phyloP scores from a whole-genome alignment of 1,284 basidiomycete genomes.

The Cutaneotrichosporon cyanovorans region DNA sequence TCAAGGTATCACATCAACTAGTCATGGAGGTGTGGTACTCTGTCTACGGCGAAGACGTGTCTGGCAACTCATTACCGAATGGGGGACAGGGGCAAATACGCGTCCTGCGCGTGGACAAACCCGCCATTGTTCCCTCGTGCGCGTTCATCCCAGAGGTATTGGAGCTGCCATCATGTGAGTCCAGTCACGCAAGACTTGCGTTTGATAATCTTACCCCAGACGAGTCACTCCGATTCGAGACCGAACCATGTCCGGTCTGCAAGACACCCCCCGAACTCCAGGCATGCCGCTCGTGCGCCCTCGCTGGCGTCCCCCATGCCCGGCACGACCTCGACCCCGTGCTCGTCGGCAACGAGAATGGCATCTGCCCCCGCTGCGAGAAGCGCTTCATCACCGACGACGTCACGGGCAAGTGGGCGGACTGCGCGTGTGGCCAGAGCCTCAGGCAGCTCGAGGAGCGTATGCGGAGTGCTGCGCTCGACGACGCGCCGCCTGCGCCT shows the following conservation, averaged over 20 bases:
- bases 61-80: conserved; percentile 6
- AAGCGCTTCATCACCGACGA: conserved; percentile 19
- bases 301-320: conserved; percentile 19
- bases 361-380: conserved; percentile 25
- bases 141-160: conserved; percentile 17
- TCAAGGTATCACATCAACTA: conserved; percentile 30
- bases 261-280: conserved; percentile 10
- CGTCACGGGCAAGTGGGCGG: conserved; percentile 13
- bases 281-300: conserved; percentile 20
- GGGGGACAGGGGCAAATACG: conserved; percentile 7
- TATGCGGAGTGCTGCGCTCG: conserved; percentile 10
- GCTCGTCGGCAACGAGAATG: conserved; percentile 23
- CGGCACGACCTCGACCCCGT: conserved; percentile 24
- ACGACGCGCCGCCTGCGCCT: neutral
- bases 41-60: conserved; percentile 27
- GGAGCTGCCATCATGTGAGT: conserved; percentile 25
- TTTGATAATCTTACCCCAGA: conserved; percentile 1
- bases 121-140: conserved; percentile 10
- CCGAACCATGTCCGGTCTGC: conserved; percentile 18
- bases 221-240: conserved; percentile 11
- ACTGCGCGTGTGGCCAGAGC: conserved; percentile 24
- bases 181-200: no score
- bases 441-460: conserved; percentile 17
- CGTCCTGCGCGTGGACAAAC: conserved; percentile 7
- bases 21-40: conserved; percentile 35